Evolutionary conservation across 371 early-diverging fungal species (phyloP), one percentile per base, ranked within the genome.

Genomic region (Rhizopus delemar): DNA sequence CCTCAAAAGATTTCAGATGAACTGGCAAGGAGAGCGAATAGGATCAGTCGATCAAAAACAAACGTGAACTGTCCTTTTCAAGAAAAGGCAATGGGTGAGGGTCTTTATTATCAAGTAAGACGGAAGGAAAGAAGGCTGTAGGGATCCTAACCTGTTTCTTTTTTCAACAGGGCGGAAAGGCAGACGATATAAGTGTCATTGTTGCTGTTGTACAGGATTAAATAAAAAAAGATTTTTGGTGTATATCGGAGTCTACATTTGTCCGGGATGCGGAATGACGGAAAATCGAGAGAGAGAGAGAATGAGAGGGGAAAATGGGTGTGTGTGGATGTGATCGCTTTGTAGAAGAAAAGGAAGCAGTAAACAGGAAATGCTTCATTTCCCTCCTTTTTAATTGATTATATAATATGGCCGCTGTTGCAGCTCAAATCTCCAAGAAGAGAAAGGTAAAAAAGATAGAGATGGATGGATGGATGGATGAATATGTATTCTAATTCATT

Each of bases 61-160:
- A 82, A 80, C 55, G 74, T 83, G 0, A 71, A 81, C 36, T 86
- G 87, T 61, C 97, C 97, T 8, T 96, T 96, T 78, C 91, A 92
- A 75, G 79, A 72, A 53, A 81, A 86, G 35, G 86, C 86, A 1
- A 82, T 86, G 53, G 75, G 85, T 49, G 93, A 93, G 72, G 93
- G 91, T 11, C 62, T 86, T 5, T 81, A 81, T 52, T 84, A 83
- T 66, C 77, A 81, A 60, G 83, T 78, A 61, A 41, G 49, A 34
- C 33, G 22, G 22, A 22, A n/a, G 15, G 35, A 1, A 28, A n/a
- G 16, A 38, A 8, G 6, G 4, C 11, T 56, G 41, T 13, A 1
- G 4, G 8, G 6, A 3, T 33, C 8, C 51, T 33, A 32, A 34
- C 34, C 12, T 5, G 36, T 29, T n/a, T 49, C 15, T 34, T 81